Evolutionary conservation across 345 rosid genomes (phyloP), one percentile per base, ranked within the genome.

Genomic region (Syzygium aqueum): DNA sequence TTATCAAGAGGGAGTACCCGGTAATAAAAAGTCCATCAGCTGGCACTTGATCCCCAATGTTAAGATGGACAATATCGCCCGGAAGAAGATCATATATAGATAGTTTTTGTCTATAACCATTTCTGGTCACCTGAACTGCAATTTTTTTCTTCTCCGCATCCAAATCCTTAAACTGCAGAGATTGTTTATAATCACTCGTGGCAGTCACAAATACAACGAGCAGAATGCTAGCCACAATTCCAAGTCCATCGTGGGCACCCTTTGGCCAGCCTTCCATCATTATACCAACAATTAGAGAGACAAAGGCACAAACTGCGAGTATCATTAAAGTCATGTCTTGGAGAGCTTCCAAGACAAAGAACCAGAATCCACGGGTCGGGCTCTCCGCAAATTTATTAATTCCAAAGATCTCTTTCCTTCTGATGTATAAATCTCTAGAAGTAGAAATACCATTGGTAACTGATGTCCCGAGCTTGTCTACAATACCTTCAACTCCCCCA

Each of bases 161-260:
- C 91, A 96, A 90, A 88, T 95, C 96, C 90, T 92, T 93, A 88
- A 95, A 95, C 89, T 94, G 96, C 87, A 91, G 91, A 85, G 95
- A 93, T 67, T 95, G 95, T 88, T 86, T 94, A 86, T 93, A 95
- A 89, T 95, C 96, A 91, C 95, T 96, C 1, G 94, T 91, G 84
- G 97, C 95, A 49, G 98, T 93, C 89, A 94, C 94, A 88, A 93
- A 92, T 63, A 96, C 95, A 87, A 93, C 95, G 54, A 95, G 94
- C 65, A 96, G 83, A 80, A 95, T 92, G 83, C 97, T 92, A 4
- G 94, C 92, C 88, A 94, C 93, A 87, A 94, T 94, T 73, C 96
- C 95, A 87, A 93, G 95, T 37, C 97, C 97, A 87, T 95, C 98
- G 77, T 94, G 95, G 59, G 98, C 97, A 85, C 96, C 96, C 85